Evolutionary conservation across 192 early-diverging fungal species (phyloP).

Genomic region (Coemansia sp.): DNA sequence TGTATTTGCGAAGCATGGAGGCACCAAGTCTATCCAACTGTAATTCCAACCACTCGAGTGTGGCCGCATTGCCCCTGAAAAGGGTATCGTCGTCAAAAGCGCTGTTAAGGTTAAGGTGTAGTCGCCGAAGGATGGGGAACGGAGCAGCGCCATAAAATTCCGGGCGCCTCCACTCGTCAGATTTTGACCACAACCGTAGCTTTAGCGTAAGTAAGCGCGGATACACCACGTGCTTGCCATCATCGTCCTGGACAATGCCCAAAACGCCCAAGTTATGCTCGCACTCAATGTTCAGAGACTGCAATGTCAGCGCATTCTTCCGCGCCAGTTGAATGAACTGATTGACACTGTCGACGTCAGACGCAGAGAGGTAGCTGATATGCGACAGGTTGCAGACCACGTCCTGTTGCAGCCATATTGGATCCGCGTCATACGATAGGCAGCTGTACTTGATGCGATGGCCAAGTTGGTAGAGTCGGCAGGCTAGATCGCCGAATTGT

Average conservation of each 20-base stretch:
- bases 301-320: not conserved
- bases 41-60: conserved; percentile 1
- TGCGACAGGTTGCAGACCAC: not conserved
- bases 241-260: not conserved
- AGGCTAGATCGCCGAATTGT: not conserved
- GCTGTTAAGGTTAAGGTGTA: not conserved
- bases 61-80: conserved; percentile 7
- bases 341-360: not conserved
- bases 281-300: not conserved
- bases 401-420: not conserved
- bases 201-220: not conserved
- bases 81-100: conserved; percentile 15
- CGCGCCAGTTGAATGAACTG: not conserved
- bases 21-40: not conserved
- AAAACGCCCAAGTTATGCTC: not conserved
- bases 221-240: conserved; percentile 5
- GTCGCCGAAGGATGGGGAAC: conserved; percentile 2
- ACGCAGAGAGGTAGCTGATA: not conserved
- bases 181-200: not conserved
- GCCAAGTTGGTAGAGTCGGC: not conserved
- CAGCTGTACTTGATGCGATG: not conserved
- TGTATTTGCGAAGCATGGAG: not conserved
- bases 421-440: too few relatives aligned
- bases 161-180: not conserved
- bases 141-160: not conserved